Evolutionary conservation across 495 filamentous ascomycete genomes (phyloP).

Genomic region (Penicillium daleae): DNA sequence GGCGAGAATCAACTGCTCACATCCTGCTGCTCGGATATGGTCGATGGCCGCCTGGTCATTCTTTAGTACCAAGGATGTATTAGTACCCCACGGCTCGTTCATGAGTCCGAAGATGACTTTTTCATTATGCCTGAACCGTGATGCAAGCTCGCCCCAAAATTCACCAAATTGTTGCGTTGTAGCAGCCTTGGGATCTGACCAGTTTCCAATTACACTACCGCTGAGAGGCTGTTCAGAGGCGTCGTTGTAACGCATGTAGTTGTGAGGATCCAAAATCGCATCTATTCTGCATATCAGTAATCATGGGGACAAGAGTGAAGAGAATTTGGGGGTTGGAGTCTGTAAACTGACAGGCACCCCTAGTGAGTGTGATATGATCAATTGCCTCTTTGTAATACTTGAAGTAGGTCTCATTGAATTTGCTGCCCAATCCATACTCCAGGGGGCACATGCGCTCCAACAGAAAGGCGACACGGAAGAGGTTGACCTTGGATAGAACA

Average conservation of each 20-base stretch:
- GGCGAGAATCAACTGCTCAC: neutral
- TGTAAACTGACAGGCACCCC: neutral
- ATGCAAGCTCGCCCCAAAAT: constrained; percentile 3
- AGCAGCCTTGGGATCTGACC: neutral
- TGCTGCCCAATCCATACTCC: neutral
- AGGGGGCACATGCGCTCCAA: constrained; percentile 1
- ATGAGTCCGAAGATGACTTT: constrained; percentile 3
- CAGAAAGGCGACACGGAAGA: constrained; percentile 1
- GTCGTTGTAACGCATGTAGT: neutral
- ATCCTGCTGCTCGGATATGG: neutral
- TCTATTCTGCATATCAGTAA: neutral
- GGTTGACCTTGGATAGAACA: neutral
- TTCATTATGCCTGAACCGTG: neutral
- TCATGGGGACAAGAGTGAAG: neutral
- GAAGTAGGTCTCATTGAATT: neutral
- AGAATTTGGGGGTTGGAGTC: neutral
- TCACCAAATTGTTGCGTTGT: neutral
- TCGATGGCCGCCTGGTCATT: neutral
- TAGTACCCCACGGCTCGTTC: neutral
- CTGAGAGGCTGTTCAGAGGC: neutral
- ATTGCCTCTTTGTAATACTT: neutral
- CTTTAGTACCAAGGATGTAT: neutral
- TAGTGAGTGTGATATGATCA: neutral
- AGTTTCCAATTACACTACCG: neutral
- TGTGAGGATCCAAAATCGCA: neutral